Base-by-base conservation (phyloP, 2,329 filamentous ascomycete genomes). In the Aspergillus persii region DNA sequence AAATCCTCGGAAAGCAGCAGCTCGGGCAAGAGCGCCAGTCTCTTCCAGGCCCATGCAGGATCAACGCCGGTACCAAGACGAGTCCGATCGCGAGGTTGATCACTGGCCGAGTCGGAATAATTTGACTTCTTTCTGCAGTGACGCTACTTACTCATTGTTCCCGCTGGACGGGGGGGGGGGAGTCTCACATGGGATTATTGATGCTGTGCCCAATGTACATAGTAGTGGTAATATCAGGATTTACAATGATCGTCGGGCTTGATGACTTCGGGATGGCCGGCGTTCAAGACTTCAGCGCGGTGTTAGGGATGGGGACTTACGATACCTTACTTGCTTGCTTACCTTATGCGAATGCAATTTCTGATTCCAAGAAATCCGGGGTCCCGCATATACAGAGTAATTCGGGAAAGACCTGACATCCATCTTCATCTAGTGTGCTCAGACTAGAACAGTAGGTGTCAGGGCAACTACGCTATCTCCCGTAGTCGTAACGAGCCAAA, bases 31-130 rank as follows among this genome's bases (percentile, higher is more conserved):
- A 71, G 66, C 54, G 68, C 69, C 53, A 72, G 58, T 59, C 61
- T 70, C 39, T 59, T 72, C 50, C 69, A 72, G 61, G 62, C 71
- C 26, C 71, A 67, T 54, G 72, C 74, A n/a, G 74, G 72, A 46
- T 74, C 71, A 53, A 76, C 73, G 1, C 74, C 73, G 36, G 70
- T 71, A 60, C 71, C 72, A 56, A 69, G 68, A 48, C 69, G 72
- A 44, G 66, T 76, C 50, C 72, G 73, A 39, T 63, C 68, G 36
- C 64, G 70, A 53, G 54, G 64, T 54, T 73, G 54, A 55, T 61
- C 53, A 53, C 59, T 48, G 50, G 51, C 36, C 33, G 18, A 47
- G n/a, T 23, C 44, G 18, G 18, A 23, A 50, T n/a, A 15, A 36
- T 18, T 1, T 41, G 15, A 1, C 15, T 41, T 5, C n/a, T 15